Conservation (phyloP, 1,139 yeast species). For the Protomyces inundatus region DNA sequence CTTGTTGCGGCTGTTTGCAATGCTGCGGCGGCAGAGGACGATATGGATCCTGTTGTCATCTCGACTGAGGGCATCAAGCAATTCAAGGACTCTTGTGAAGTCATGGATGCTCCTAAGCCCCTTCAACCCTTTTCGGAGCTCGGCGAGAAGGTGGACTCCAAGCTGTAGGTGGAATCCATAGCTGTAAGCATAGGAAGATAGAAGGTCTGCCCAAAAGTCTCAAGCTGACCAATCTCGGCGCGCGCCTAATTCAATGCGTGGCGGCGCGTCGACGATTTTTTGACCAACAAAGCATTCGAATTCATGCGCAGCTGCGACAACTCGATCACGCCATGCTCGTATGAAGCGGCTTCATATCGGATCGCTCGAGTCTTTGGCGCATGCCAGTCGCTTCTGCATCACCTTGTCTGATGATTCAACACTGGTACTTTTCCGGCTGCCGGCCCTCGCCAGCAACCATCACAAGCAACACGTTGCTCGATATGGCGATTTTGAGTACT, state of each 20-base stretch:
- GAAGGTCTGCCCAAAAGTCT: not conserved
- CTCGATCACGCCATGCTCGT: not conserved
- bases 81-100: conserved; percentile 37
- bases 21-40: conserved; percentile 3
- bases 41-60: conserved; percentile 10
- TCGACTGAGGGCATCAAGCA: conserved; percentile 31
- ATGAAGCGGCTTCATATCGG: not conserved
- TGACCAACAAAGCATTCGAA: not conserved
- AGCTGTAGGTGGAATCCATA: conserved; percentile 33
- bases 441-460: not conserved
- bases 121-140: conserved; percentile 36
- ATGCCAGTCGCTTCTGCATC: not conserved
- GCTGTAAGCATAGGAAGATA: no score
- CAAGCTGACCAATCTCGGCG: not conserved
- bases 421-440: not conserved
- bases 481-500: conserved; percentile 6
- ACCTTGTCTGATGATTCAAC: not conserved
- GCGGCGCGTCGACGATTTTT: not conserved
- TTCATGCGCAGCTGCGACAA: not conserved
- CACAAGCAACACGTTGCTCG: not conserved
- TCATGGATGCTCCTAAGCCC: conserved; percentile 40
- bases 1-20: conserved; percentile 12
- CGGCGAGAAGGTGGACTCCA: conserved; percentile 35
- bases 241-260: not conserved
- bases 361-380: not conserved